Evolutionary conservation across 306 rosid genomes (phyloP).

Genomic region (Rosa persica): DNA sequence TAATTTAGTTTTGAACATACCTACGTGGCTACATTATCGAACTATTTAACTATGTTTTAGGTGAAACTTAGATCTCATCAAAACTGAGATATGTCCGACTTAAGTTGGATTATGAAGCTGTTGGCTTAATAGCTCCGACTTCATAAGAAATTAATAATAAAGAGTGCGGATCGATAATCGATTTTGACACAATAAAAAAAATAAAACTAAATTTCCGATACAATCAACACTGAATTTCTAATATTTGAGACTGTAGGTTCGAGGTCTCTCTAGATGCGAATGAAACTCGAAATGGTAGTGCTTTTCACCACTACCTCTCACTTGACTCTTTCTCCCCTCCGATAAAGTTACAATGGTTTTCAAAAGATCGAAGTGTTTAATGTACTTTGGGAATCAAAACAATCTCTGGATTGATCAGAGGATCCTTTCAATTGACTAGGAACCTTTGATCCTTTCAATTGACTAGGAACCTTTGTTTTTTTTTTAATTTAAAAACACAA

Average conservation of each 20-base stretch:
- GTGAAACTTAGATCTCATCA: neutral
- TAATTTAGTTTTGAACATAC: no score
- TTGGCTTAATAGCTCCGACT: neutral
- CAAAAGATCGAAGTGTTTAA: neutral
- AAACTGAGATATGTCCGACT: neutral
- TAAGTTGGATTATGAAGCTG: neutral
- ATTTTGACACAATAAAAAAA: neutral
- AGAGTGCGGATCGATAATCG: no score
- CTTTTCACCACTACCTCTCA: neutral
- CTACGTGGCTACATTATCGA: no score
- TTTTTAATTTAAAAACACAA: no score
- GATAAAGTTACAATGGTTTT: neutral
- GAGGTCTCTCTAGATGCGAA: neutral
- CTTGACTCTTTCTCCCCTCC: neutral
- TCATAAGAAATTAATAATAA: neutral
- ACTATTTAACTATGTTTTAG: neutral
- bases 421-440: no score
- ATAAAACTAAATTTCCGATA: no score
- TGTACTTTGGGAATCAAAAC: no score
- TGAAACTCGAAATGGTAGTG: neutral
- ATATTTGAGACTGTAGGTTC: neutral
- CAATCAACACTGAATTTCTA: no score
- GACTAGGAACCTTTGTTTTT: no score
- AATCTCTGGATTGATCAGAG: no score
- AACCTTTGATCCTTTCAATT: no score